Evolutionary conservation across 257 asterid species (phyloP).

Genomic region (Mentha longifolia): DNA sequence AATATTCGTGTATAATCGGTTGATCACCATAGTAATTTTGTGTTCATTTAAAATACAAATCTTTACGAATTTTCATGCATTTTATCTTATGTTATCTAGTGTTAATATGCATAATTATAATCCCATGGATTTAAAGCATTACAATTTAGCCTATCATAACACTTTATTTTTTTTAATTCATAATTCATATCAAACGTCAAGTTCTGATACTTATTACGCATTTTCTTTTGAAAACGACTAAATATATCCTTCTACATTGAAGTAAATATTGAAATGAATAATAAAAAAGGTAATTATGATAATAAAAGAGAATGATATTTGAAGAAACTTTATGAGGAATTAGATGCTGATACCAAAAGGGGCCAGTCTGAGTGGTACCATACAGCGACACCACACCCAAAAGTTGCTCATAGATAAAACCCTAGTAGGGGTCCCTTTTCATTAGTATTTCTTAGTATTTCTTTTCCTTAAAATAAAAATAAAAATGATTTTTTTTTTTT

Average conservation of each 20-base stretch:
- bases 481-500: too few species aligned
- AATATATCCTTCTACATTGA: constrained; percentile 1
- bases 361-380: constrained; percentile 22
- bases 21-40: too few species aligned
- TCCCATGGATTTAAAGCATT: too few species aligned
- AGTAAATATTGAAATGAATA: background rate
- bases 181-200: background rate
- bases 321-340: constrained; percentile 28
- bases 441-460: too few species aligned
- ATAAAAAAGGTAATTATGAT: background rate
- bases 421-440: constrained; percentile 20
- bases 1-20: too few species aligned
- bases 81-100: too few species aligned
- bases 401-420: constrained; percentile 19
- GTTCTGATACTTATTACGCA: background rate
- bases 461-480: too few species aligned
- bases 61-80: too few species aligned
- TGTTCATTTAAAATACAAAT: too few species aligned
- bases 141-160: background rate
- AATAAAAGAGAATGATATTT: background rate
- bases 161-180: background rate
- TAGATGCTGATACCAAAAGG: constrained; percentile 40
- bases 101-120: too few species aligned
- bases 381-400: constrained; percentile 41
- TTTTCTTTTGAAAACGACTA: background rate